Evolutionary conservation across 2,329 filamentous ascomycete genomes (phyloP).

Genomic region (Pestalotiopsis sp.): DNA sequence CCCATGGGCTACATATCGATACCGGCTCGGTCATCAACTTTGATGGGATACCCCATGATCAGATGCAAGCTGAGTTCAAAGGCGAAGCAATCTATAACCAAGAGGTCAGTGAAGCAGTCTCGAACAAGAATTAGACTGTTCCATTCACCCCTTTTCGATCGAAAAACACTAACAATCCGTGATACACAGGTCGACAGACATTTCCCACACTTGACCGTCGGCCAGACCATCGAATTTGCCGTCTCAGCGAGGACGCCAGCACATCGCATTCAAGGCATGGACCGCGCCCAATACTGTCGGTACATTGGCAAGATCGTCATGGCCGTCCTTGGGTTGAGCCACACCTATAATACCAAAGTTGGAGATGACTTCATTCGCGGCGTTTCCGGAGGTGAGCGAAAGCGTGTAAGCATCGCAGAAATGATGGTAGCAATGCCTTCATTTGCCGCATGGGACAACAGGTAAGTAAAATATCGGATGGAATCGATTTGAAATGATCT

Average conservation of each 20-base stretch:
- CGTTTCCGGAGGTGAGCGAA: slow-evolving; percentile 71
- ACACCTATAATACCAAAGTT: slow-evolving; percentile 73
- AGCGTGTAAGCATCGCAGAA: slow-evolving; percentile 82
- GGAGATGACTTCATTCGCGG: slow-evolving; percentile 76
- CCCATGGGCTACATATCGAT: slow-evolving; percentile 17
- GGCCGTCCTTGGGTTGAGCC: slow-evolving; percentile 72
- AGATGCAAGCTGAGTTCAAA: slow-evolving; percentile 62
- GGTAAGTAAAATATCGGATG: slow-evolving; percentile 62
- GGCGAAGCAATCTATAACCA: slow-evolving; percentile 47
- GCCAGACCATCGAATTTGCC: slow-evolving; percentile 74
- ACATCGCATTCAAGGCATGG: slow-evolving; percentile 64
- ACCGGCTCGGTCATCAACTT: slow-evolving; percentile 55
- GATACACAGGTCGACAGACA: slow-evolving; percentile 35
- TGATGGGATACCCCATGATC: slow-evolving; percentile 55
- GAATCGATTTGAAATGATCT: too few relatives aligned
- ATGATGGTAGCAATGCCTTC: slow-evolving; percentile 67
- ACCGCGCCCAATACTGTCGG: slow-evolving; percentile 58
- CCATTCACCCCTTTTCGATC: not conserved
- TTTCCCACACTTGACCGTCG: slow-evolving; percentile 75
- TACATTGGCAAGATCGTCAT: slow-evolving; percentile 71
- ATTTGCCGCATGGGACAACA: slow-evolving; percentile 36
- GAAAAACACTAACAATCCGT: not conserved
- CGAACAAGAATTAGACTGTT: too few relatives aligned
- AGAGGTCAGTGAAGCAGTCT: slow-evolving; percentile 1
- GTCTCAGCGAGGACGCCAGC: slow-evolving; percentile 69